These are phyloP conservation scores for Parietaria judaica DNA, from an alignment of 306 rosid species.

Conservation along the genomic window DNA sequence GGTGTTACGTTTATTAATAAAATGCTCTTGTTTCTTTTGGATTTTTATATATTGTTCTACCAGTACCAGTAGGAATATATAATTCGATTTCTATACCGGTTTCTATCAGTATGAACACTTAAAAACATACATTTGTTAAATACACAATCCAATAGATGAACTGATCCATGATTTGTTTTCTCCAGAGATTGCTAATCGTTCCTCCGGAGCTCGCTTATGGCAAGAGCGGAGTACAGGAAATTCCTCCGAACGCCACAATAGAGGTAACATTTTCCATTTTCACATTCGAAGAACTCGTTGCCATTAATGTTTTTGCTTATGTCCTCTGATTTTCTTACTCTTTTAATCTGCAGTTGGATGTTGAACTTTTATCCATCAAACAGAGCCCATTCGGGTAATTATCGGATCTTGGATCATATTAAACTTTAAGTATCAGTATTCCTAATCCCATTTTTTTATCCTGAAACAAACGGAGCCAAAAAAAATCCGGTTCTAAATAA, in stretches of 20 bases:
- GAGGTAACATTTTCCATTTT: slow-evolving; percentile 39
- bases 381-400: slow-evolving; percentile 92
- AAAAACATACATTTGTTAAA: too few species aligned
- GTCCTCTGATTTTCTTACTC: slow-evolving; percentile 21
- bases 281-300: neutral
- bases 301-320: slow-evolving; percentile 11
- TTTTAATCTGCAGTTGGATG: slow-evolving; percentile 54
- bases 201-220: slow-evolving; percentile 95
- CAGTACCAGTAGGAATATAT: too few species aligned
- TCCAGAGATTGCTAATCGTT: slow-evolving; percentile 68
- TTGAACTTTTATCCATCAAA: slow-evolving; percentile 81
- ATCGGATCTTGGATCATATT: neutral
- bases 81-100: too few species aligned
- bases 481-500: too few species aligned
- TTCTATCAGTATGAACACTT: too few species aligned
- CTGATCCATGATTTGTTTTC: slow-evolving; percentile 1
- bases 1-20: too few species aligned
- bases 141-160: too few species aligned
- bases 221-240: slow-evolving; percentile 82
- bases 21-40: neutral
- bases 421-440: neutral
- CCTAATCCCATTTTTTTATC: too few species aligned
- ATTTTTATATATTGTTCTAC: neutral
- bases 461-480: too few species aligned
- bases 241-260: slow-evolving; percentile 93